Conservation (phyloP, 2,329 filamentous ascomycete species). For the Xylariaceae sp. region DNA sequence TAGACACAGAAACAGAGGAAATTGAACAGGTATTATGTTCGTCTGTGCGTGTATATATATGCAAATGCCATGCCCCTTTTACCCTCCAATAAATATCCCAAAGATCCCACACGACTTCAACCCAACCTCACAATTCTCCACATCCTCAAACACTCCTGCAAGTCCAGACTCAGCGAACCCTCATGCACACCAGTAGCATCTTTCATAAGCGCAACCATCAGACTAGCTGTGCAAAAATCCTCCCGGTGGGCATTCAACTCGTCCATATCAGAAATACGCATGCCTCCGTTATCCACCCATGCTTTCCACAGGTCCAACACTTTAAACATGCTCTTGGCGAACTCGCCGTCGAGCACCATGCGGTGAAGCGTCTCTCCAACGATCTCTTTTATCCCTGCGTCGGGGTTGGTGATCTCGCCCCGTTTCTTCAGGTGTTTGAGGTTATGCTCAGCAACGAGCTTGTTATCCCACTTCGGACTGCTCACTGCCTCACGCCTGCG, state of each 20-base stretch:
- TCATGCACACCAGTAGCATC: conserved; percentile 43
- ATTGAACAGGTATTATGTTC: no score
- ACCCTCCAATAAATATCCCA: no score
- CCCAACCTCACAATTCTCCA: conserved; percentile 52
- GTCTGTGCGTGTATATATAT: no score
- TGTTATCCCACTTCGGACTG: conserved; percentile 49
- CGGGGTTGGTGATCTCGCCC: conserved; percentile 23
- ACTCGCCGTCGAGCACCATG: conserved; percentile 48
- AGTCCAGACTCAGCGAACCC: conserved; percentile 46
- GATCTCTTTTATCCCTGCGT: conserved; percentile 35
- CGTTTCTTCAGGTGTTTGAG: conserved; percentile 42
- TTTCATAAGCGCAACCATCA: conserved; percentile 46
- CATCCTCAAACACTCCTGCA: conserved; percentile 52
- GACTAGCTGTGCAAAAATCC: conserved; percentile 45
- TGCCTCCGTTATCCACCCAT: conserved; percentile 53
- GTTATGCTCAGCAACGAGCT: conserved; percentile 42
- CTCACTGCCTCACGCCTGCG: conserved; percentile 48
- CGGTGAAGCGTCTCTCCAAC: conserved; percentile 47
- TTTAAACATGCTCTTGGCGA: conserved; percentile 37
- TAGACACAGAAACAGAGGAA: no score
- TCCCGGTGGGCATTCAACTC: conserved; percentile 36
- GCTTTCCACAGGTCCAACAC: conserved; percentile 51
- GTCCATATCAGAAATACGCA: conserved; percentile 43
- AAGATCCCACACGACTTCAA: no score
- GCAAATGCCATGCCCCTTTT: no score